phyloP scores from a whole-genome alignment of 2,329 filamentous ascomycete species.

The Onygena corvina region DNA sequence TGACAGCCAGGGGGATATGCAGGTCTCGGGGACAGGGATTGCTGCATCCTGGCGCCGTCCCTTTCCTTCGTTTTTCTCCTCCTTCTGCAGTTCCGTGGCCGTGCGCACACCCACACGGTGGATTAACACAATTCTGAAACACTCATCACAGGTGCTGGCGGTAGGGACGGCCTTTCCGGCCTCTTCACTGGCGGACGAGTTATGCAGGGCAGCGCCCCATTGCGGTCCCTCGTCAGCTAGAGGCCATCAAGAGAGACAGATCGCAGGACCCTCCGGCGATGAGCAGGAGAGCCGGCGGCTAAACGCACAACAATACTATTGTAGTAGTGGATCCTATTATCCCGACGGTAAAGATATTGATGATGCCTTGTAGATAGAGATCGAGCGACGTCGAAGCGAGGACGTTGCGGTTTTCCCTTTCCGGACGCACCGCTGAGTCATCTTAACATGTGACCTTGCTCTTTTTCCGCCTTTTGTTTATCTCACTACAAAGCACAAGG shows the following conservation, averaged over 20 bases:
- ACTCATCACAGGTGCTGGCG: conserved; percentile 6
- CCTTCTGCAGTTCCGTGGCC: background rate
- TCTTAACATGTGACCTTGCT: too few relatives aligned
- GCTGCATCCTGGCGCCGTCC: conserved; percentile 1
- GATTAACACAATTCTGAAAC: conserved; percentile 2
- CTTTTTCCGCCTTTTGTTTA: too few relatives aligned
- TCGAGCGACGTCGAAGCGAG: background rate
- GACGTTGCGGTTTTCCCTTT: too few relatives aligned
- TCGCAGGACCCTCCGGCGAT: background rate
- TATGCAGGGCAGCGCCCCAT: conserved; percentile 3
- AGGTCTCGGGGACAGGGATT: conserved; percentile 4
- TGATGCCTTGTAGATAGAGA: background rate
- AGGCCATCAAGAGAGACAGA: background rate
- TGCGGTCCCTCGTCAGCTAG: background rate
- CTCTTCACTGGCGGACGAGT: background rate
- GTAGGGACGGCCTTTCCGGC: background rate
- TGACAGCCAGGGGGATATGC: conserved; percentile 1
- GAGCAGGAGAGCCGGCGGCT: background rate
- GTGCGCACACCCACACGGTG: background rate
- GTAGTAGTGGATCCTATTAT: background rate
- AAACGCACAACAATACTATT: background rate
- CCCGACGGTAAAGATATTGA: background rate
- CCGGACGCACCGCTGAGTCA: too few relatives aligned
- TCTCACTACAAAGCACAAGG: too few relatives aligned
- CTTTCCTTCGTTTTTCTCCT: background rate